A percentile compares a stretch with the other conserved stretches of the same genome.
Conservation (phyloP, 805 yeast genomes). For the Millerozyma acaciae region DNA sequence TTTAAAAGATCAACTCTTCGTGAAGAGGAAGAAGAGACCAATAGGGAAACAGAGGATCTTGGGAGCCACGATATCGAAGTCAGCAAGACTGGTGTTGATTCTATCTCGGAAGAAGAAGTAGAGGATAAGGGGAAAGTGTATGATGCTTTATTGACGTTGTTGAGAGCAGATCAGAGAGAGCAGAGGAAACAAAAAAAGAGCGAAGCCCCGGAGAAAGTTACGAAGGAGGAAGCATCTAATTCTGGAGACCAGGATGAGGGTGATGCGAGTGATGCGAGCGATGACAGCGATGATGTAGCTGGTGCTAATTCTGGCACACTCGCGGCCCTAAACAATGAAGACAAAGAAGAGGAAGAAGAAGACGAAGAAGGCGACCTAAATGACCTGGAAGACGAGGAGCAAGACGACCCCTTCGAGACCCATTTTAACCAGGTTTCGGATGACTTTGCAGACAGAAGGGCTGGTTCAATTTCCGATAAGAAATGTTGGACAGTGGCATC, state of each 20-base stretch:
- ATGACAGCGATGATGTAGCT: not conserved
- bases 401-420: constrained; percentile 66
- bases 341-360: constrained; percentile 13
- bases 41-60: constrained; percentile 5
- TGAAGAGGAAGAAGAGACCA: constrained; percentile 8
- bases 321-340: constrained; percentile 10
- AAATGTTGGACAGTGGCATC: too few species aligned
- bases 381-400: constrained; percentile 17
- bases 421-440: constrained; percentile 63
- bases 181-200: constrained; percentile 10
- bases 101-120: constrained; percentile 13
- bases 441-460: too few species aligned
- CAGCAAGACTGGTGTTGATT: constrained; percentile 11
- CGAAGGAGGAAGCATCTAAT: constrained; percentile 2
- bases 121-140: constrained; percentile 51
- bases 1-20: constrained; percentile 2
- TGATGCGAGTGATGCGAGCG: constrained; percentile 7
- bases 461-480: too few species aligned
- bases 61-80: constrained; percentile 15
- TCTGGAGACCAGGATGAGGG: constrained; percentile 7
- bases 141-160: constrained; percentile 61
- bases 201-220: constrained; percentile 9
- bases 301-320: not conserved
- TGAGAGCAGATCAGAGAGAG: constrained; percentile 45
- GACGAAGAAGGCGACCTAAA: constrained; percentile 34